Base-by-base conservation (phyloP, 2,329 filamentous ascomycete species). In the Sclerotinia subarctica region DNA sequence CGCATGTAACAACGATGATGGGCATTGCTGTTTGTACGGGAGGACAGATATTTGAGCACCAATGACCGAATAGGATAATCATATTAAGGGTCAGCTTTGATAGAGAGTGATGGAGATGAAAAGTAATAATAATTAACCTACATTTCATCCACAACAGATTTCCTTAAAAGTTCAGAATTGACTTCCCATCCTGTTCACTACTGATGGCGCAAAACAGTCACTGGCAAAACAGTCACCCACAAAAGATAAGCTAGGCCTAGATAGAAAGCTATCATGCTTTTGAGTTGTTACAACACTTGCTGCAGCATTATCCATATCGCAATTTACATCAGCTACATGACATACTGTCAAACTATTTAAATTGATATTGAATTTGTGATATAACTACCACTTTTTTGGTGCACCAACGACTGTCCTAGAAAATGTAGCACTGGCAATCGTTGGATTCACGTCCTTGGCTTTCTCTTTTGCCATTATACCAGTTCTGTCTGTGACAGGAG, bases 401-500 rank as follows among this genome's bases (percentile, higher is more conserved):
- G 77, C 78, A 32, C 73, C 74, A 44, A 79, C 74, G 3, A 78
- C 73, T n/a, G 74, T 75, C 53, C 77, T 73, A 7, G 76, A 78
- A 64, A 78, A 79, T 2, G 75, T 72, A 29, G 74, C 77, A 72
- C 73, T 78, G 29, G 69, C 73, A 68, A 74, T 70, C 19, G 76
- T 72, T 44, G 76, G 74, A 42, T 71, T 69, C 68, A 85, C 82
- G 15, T 24, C 11, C 21, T 47, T 64, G 6, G 46, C 58, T 24
- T 64, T 67, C 49, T 67, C 66, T 70, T 82, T 82, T 2, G 86
- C 85, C 52, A 83, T 81, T 56, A 90, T 89, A 0, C 94, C 94
- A 17, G 91, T 91, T 66, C 90, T 87, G 77, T 97, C 94, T 0
- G 94, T 97, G 24, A 96, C 87, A 0, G 93, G 93, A 3, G 92